phyloP scores from a whole-genome alignment of 148 eudicot genomes.

The Drosera capensis region DNA sequence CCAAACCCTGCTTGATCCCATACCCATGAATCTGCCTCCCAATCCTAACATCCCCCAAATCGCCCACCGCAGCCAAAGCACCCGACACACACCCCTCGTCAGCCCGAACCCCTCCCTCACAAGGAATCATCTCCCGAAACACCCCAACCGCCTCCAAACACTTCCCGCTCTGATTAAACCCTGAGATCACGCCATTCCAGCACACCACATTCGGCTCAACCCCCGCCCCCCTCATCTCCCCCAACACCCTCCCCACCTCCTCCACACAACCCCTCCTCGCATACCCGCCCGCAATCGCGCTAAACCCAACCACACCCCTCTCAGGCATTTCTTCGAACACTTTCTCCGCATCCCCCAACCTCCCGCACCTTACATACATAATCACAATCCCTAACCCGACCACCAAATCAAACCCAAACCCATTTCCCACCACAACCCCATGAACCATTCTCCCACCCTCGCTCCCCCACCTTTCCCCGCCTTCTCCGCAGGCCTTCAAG shows the following conservation, averaged over 20 bases:
- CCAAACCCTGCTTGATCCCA: conserved; percentile 36
- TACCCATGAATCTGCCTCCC: conserved; percentile 50
- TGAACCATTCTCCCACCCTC: no score
- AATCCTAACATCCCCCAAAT: conserved; percentile 20
- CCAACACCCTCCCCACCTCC: conserved; percentile 32
- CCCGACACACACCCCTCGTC: conserved; percentile 55
- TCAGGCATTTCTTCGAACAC: no score
- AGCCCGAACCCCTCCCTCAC: conserved; percentile 26
- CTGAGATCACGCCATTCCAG: conserved; percentile 74
- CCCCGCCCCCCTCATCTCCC: conserved; percentile 33
- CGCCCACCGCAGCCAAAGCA: conserved; percentile 48
- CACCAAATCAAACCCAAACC: no score
- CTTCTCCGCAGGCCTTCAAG: no score
- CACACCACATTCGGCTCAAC: conserved; percentile 47
- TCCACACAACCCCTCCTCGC: conserved; percentile 48
- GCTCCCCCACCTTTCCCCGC: no score
- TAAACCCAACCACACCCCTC: no score
- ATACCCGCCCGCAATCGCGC: no score
- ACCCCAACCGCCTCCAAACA: conserved; percentile 28
- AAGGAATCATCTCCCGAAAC: conserved; percentile 42
- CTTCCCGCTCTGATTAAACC: conserved; percentile 45
- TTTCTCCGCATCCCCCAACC: no score
- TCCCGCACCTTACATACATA: no score
- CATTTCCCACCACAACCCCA: no score
- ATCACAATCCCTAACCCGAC: no score